These are phyloP conservation scores for Cladophialophora carrionii DNA, from an alignment of 2,329 filamentous ascomycete genomes.

Conservation along the genomic window DNA sequence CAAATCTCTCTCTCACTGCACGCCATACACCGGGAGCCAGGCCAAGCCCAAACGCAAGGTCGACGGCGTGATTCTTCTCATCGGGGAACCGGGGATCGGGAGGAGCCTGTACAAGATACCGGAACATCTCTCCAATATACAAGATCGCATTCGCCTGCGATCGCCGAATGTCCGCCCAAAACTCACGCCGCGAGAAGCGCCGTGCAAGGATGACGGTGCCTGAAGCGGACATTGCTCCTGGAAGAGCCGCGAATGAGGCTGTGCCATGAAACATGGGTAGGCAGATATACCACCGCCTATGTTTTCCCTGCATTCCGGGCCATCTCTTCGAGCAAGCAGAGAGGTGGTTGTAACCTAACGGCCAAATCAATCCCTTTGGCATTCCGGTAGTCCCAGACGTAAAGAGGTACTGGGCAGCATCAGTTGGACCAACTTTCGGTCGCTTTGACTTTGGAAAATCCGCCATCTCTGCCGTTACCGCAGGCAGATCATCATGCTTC, in stretches of 20 bases:
- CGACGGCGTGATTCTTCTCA: conserved; percentile 28
- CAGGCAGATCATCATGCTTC: conserved; percentile 24
- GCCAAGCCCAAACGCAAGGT: conserved; percentile 28
- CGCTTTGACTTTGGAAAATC: conserved; percentile 28
- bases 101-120: conserved; percentile 33
- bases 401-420: conserved; percentile 29
- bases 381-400: conserved; percentile 48
- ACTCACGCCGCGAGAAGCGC: conserved; percentile 37
- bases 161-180: conserved; percentile 33
- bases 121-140: conserved; percentile 37
- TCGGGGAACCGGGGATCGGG: conserved; percentile 28
- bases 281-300: conserved; percentile 52
- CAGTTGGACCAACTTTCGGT: conserved; percentile 26
- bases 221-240: conserved; percentile 22
- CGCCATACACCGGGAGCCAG: conserved; percentile 29
- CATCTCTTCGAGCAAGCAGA: conserved; percentile 33
- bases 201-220: conserved; percentile 33
- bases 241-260: conserved; percentile 49
- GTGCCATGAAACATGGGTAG: conserved; percentile 56
- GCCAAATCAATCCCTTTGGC: conserved; percentile 37
- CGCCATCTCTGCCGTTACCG: conserved; percentile 26
- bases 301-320: conserved; percentile 47
- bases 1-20: conserved; percentile 43
- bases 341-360: conserved; percentile 23
- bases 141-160: conserved; percentile 34